Evolutionary conservation across 805 yeast species (phyloP).

Genomic region (Clavispora santaluciae): DNA sequence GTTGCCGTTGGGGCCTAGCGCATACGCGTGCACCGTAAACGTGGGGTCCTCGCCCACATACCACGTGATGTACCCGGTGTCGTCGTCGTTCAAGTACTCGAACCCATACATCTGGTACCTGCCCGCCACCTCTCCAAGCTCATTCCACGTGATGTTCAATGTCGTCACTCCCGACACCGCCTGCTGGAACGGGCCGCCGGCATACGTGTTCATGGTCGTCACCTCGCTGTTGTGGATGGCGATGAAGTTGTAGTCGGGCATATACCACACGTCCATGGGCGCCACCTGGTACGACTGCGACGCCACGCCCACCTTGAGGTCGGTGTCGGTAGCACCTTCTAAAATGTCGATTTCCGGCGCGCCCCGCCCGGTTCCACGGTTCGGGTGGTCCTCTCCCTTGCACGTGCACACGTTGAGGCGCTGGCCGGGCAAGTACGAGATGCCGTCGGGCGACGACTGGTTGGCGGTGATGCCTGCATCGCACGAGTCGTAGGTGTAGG

Average conservation of each 20-base stretch:
- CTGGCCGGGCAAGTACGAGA: conserved; percentile 84
- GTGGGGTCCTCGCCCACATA: conserved; percentile 62
- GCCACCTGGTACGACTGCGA: conserved; percentile 93
- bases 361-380: conserved; percentile 82
- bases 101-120: conserved; percentile 70
- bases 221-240: conserved; percentile 65
- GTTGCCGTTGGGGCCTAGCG: conserved; percentile 37
- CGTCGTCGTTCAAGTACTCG: conserved; percentile 69
- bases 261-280: conserved; percentile 92
- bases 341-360: conserved; percentile 84
- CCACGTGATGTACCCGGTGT: conserved; percentile 78
- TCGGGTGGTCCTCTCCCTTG: conserved; percentile 81
- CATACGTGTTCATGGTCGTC: conserved; percentile 79
- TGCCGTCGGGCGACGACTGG: conserved; percentile 87
- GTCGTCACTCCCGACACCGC: conserved; percentile 83
- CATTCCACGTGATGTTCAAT: conserved; percentile 79
- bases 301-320: conserved; percentile 54
- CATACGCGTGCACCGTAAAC: conserved; percentile 25
- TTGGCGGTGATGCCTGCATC: conserved; percentile 95
- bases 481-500: conserved; percentile 79
- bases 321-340: conserved; percentile 74
- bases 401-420: conserved; percentile 74
- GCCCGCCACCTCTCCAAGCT: conserved; percentile 48
- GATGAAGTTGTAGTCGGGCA: conserved; percentile 79
- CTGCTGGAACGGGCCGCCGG: conserved; percentile 93